Base-by-base conservation (phyloP, 2,329 filamentous ascomycete genomes). In the Colletotrichum salicis region DNA sequence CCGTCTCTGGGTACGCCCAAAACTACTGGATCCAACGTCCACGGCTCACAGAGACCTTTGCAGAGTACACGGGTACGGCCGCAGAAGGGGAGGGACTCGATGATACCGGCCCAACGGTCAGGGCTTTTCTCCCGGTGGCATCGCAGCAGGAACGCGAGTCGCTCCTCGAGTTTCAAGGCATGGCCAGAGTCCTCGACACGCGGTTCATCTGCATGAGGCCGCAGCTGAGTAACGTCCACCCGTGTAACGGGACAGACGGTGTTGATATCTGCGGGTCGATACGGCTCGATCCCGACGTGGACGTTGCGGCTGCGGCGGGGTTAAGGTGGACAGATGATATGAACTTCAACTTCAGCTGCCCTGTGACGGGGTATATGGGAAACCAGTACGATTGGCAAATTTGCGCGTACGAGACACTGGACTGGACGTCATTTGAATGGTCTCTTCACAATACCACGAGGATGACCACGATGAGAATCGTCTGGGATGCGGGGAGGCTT, bases 181-280 rank as follows among this genome's bases (percentile, higher is more conserved):
- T 22, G 41, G 56, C 65, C 11, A 35, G 65, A 13, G 65, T 67
- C 5, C 19, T 61, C 2, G 57, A 67, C 15, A 48, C 65, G 4
- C 56, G 65, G 7, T 45, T 60, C 15, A n/a, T 60, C 15, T 67
- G 65, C 48, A 15, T 55, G 29, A 57, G 65, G 8, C 65, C 65
- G 5, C 10, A 19, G 7, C 22, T 67, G 11, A n/a, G n/a, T 4
- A 33, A 67, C 22, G 27, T 67, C 11, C 35, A 45, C 13, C 31
- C 33, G 19, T 64, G 48, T 4, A 29, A n/a, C 19, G 55, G 48
- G 29, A 48, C 58, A 24, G 12, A 24, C 37, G 22, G 22, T 15
- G 58, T 19, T 22, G 29, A 51, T 19, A 51, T 60, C 24, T 60
- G 58, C 13, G 58, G 58, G 3, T 45, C 37, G 12, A 15, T 51